These are phyloP conservation scores for Begonia peltatifolia DNA, from an alignment of 306 rosid genomes.

Conservation along the genomic window DNA sequence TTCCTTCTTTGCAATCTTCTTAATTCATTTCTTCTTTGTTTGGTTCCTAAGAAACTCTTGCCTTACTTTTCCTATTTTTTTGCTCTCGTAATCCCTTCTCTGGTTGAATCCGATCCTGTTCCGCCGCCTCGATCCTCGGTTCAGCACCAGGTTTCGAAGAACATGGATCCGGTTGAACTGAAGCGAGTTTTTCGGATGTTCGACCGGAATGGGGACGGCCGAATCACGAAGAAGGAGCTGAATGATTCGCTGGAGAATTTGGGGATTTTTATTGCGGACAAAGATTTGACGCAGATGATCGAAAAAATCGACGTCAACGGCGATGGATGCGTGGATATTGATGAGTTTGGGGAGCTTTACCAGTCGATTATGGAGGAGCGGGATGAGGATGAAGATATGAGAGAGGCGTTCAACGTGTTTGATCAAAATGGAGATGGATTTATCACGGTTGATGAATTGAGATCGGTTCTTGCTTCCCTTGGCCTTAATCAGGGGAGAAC, in stretches of 20 bases:
- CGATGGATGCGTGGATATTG: constrained; percentile 64
- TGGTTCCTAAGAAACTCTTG: constrained; percentile 25
- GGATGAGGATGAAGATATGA: constrained; percentile 71
- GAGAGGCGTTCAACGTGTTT: constrained; percentile 73
- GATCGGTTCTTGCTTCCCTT: constrained; percentile 46
- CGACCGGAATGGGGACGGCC: constrained; percentile 62
- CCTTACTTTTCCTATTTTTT: constrained; percentile 24
- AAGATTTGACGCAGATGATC: constrained; percentile 47
- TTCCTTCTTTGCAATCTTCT: constrained; percentile 41
- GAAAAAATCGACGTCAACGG: constrained; percentile 51
- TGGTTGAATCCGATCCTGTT: not conserved
- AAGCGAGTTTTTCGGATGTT: constrained; percentile 69
- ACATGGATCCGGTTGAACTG: constrained; percentile 50
- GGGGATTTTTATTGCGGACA: constrained; percentile 52
- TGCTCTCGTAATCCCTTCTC: not conserved
- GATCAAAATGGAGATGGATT: constrained; percentile 80
- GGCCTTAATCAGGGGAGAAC: constrained; percentile 79
- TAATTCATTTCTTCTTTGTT: constrained; percentile 24
- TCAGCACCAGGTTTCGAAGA: not conserved
- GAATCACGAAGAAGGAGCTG: constrained; percentile 52
- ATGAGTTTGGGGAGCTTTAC: constrained; percentile 60
- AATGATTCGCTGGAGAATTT: constrained; percentile 59
- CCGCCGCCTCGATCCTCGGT: not conserved
- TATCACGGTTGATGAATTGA: constrained; percentile 67
- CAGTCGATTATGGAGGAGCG: constrained; percentile 51